Evolutionary conservation across 2,329 filamentous ascomycete genomes (phyloP).

Genomic region (Aspergillus pseudotamarii): DNA sequence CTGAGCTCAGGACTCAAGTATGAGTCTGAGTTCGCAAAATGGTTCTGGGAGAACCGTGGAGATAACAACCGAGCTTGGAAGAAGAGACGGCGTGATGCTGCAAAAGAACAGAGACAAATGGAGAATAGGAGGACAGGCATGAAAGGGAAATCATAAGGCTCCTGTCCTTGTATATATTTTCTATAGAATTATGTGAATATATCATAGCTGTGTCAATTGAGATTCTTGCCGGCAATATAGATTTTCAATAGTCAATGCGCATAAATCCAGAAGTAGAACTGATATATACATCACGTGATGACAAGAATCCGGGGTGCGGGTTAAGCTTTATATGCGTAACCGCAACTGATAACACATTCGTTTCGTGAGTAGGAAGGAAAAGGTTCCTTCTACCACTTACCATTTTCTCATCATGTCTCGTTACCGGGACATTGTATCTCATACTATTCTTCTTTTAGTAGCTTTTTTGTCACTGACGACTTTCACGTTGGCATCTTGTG

Average conservation of each 20-base stretch:
- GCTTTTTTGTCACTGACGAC: conserved; percentile 31
- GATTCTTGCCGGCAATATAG: background rate
- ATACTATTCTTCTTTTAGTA: conserved; percentile 29
- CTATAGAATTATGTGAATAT: background rate
- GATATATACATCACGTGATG: background rate
- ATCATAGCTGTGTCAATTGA: too few species aligned
- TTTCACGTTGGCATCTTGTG: conserved; percentile 39
- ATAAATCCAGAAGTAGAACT: too few species aligned
- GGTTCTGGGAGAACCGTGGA: conserved; percentile 60
- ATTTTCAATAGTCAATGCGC: background rate
- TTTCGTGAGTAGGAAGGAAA: background rate
- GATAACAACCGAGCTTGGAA: conserved; percentile 56
- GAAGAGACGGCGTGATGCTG: conserved; percentile 59
- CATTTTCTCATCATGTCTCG: conserved; percentile 22
- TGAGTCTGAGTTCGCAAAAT: conserved; percentile 63
- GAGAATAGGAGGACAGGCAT: conserved; percentile 59
- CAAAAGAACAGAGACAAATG: conserved; percentile 62
- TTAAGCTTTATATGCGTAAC: background rate
- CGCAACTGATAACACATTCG: background rate
- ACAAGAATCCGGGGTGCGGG: background rate
- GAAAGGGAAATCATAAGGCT: conserved; percentile 36
- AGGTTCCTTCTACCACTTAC: background rate
- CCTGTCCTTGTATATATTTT: background rate
- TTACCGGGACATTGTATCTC: conserved; percentile 14
- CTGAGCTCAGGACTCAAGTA: conserved; percentile 22